Conservation (phyloP, 208 protist genomes). For the Crithidia sp. region DNA sequence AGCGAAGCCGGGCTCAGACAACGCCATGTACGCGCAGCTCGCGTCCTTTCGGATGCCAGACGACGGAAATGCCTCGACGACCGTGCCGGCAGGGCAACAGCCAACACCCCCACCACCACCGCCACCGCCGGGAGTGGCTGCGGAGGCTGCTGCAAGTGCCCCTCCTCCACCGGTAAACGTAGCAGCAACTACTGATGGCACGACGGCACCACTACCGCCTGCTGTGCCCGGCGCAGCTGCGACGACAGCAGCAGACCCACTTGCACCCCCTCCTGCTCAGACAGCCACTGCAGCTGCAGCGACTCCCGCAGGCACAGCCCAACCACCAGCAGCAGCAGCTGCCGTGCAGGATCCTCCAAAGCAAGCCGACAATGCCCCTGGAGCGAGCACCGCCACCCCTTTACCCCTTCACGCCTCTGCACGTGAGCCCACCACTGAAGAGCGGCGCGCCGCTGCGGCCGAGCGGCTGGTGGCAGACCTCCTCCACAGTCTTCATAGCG, state of each 20-base stretch:
- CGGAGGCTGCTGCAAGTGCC: neutral
- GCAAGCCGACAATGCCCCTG: neutral
- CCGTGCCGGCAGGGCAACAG: neutral
- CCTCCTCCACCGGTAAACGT: no score
- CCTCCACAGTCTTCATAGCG: neutral
- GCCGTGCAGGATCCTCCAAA: neutral
- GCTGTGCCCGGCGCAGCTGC: neutral
- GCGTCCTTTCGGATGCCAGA: slow-evolving; percentile 14
- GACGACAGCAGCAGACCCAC: neutral
- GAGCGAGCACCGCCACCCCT: neutral
- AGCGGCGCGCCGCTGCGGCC: slow-evolving; percentile 3
- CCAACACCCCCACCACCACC: neutral
- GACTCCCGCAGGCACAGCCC: neutral
- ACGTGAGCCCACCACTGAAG: slow-evolving; percentile 8
- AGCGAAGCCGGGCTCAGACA: slow-evolving; percentile 8
- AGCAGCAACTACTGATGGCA: no score
- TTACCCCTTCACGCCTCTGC: slow-evolving; percentile 3
- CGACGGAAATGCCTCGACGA: neutral
- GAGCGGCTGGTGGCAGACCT: slow-evolving; percentile 25
- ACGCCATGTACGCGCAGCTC: slow-evolving; percentile 14
- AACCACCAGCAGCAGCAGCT: neutral
- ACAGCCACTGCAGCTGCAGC: neutral
- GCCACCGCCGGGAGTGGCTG: no score
- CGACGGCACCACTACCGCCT: neutral
- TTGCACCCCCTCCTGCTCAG: neutral